A percentile compares a stretch with the other conserved stretches of the same genome.
Conservation (phyloP, 495 filamentous ascomycete genomes). For the Lasiosphaeria hispida region DNA sequence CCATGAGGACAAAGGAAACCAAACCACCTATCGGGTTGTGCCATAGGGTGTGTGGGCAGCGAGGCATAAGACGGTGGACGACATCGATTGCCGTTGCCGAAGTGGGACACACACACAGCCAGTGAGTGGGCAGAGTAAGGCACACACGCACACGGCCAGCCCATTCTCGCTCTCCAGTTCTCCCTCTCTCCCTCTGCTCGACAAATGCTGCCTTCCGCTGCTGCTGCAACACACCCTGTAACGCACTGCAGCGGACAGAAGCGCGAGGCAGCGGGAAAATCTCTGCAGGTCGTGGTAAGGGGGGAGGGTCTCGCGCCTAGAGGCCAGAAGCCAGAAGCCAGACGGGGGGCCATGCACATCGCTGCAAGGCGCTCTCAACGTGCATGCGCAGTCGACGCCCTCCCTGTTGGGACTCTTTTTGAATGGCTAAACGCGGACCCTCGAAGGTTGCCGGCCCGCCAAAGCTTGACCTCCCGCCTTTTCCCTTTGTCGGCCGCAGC, state of each 20-base stretch:
- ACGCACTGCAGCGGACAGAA: constrained; percentile 7
- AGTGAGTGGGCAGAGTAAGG: neutral
- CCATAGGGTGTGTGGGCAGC: neutral
- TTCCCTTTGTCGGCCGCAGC: neutral
- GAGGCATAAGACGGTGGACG: neutral
- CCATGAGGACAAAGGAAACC: neutral
- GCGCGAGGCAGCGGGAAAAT: constrained; percentile 10
- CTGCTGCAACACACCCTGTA: constrained; percentile 4
- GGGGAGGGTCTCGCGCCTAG: constrained; percentile 5
- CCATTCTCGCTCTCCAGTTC: too few species aligned
- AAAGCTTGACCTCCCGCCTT: neutral
- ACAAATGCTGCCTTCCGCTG: neutral
- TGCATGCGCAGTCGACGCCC: neutral
- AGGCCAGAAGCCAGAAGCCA: neutral
- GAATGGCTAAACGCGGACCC: constrained; percentile 3
- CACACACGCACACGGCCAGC: neutral
- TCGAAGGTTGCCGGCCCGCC: too few species aligned
- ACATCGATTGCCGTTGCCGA: neutral
- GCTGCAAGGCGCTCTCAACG: neutral
- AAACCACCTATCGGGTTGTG: neutral
- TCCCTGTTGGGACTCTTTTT: constrained; percentile 1
- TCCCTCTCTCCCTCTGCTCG: neutral
- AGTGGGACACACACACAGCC: neutral
- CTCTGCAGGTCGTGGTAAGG: constrained; percentile 8
- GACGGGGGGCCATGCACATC: neutral